Percentiles rank a stretch among this genome's conserved stretches.
phyloP scores from a whole-genome alignment of 345 rosid genomes.

The Kernera saxatilis region DNA sequence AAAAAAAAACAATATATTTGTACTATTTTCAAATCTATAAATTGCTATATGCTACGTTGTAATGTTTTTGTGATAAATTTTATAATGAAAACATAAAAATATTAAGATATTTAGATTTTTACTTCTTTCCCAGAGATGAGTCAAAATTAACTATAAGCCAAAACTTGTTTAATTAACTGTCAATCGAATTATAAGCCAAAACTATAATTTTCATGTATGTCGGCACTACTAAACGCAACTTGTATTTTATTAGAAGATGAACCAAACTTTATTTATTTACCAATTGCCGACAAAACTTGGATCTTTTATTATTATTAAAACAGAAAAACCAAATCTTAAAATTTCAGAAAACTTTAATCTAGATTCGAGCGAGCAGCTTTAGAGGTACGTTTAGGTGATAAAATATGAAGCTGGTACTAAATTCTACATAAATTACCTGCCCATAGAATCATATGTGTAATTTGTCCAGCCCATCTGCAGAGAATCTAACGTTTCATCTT shows the following conservation, averaged over 20 bases:
- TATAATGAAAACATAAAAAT: not conserved
- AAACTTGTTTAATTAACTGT: not conserved
- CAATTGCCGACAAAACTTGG: constrained; percentile 11
- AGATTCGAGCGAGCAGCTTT: constrained; percentile 16
- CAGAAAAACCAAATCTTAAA: constrained; percentile 16
- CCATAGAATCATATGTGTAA: constrained; percentile 2
- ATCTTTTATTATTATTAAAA: not conserved
- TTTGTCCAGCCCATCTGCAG: not conserved
- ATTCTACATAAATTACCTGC: not conserved
- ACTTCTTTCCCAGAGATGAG: not conserved
- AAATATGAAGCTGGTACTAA: constrained; percentile 10
- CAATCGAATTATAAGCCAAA: not conserved
- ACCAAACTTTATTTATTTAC: not conserved
- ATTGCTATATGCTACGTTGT: not conserved
- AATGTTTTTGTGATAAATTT: not conserved
- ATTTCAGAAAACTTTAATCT: not conserved
- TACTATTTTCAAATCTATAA: not conserved
- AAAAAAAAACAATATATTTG: not conserved
- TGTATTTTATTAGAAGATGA: not conserved
- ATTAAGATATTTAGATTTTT: not conserved
- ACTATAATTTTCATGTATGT: not conserved
- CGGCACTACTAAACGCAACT: not conserved
- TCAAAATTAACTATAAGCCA: not conserved
- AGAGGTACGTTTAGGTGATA: not conserved
- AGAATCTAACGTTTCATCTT: constrained; percentile 4